Percentiles rank a stretch among this genome's conserved stretches.
Conservation (phyloP, 148 eudicot genomes). For the Spergularia bocconei region DNA sequence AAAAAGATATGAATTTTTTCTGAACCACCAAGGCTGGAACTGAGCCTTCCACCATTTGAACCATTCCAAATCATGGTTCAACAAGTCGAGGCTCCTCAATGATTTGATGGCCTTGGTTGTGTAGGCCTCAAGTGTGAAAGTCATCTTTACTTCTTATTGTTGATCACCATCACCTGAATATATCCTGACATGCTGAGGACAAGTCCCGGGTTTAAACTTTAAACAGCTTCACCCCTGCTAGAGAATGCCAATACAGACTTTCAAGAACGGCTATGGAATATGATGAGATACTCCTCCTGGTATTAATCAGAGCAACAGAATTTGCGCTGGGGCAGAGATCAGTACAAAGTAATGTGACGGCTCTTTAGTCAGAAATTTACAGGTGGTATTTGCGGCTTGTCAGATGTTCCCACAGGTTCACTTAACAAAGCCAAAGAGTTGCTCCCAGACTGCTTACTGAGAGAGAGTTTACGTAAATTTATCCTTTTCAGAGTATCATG, state of each 20-base stretch:
- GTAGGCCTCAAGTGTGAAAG: neutral
- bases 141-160: neutral
- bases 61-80: neutral
- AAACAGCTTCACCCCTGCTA: neutral
- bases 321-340: neutral
- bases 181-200: neutral
- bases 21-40: neutral
- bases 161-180: neutral
- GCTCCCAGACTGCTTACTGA: slow-evolving; percentile 23
- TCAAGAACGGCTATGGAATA: neutral
- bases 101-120: neutral
- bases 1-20: neutral
- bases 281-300: neutral
- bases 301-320: neutral
- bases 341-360: neutral
- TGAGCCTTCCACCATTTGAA: too few species aligned
- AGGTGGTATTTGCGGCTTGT: slow-evolving; percentile 7
- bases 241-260: too few species aligned
- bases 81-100: neutral
- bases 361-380: slow-evolving; percentile 19
- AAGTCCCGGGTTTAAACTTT: neutral
- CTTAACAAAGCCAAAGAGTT: slow-evolving; percentile 1
- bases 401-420: slow-evolving; percentile 14
- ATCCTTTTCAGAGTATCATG: slow-evolving; percentile 37
- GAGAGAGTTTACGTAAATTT: slow-evolving; percentile 40